These are phyloP conservation scores for Myxozyma monticola DNA, from an alignment of 805 yeast genomes.

Conservation along the genomic window DNA sequence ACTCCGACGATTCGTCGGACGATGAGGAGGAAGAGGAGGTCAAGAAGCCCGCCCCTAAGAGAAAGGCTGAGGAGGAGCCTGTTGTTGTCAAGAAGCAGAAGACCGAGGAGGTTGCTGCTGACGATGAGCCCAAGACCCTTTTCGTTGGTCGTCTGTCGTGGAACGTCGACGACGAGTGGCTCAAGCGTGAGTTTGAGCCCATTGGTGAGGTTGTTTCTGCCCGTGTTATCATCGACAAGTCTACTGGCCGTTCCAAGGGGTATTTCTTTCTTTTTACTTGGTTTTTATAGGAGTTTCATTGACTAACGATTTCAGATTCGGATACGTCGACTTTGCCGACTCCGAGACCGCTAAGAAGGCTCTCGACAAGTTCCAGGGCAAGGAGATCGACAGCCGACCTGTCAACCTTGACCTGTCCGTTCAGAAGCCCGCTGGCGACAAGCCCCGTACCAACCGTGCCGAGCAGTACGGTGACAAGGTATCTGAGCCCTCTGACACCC, in stretches of 20 bases:
- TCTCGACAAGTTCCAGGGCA: slow-evolving; percentile 78
- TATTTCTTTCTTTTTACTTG: slow-evolving; percentile 43
- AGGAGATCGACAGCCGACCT: slow-evolving; percentile 96
- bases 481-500: slow-evolving; percentile 91
- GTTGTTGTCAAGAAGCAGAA: slow-evolving; percentile 56
- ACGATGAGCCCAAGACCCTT: slow-evolving; percentile 75
- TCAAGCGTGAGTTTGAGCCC: slow-evolving; percentile 79
- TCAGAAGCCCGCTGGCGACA: slow-evolving; percentile 63
- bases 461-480: slow-evolving; percentile 85
- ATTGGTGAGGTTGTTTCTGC: slow-evolving; percentile 82
- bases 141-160: slow-evolving; percentile 98
- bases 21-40: slow-evolving; percentile 42
- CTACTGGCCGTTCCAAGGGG: slow-evolving; percentile 91
- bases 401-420: slow-evolving; percentile 90
- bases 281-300: background rate
- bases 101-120: slow-evolving; percentile 40
- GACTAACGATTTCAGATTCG: slow-evolving; percentile 27
- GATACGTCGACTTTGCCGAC: slow-evolving; percentile 86
- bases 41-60: slow-evolving; percentile 36
- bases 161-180: slow-evolving; percentile 95
- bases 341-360: slow-evolving; percentile 84
- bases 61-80: slow-evolving; percentile 46
- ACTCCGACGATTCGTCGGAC: slow-evolving; percentile 31
- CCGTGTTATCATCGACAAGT: slow-evolving; percentile 91
- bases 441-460: slow-evolving; percentile 68